These are phyloP conservation scores for Teunomyces cretensis DNA, from an alignment of 805 yeast species.

Conservation along the genomic window DNA sequence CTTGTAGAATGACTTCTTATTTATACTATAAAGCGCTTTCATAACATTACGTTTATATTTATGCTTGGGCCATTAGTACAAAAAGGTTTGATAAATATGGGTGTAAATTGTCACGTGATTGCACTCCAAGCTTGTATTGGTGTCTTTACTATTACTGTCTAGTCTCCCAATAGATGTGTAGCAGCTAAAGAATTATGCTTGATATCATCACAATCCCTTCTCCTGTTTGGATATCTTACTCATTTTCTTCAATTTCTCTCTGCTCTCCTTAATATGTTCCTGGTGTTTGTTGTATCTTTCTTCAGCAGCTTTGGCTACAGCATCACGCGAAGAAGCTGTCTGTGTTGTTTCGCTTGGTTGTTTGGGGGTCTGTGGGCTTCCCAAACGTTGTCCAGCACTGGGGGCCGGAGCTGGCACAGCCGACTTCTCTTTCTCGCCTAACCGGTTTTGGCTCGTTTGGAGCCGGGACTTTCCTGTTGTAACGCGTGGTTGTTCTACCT, in stretches of 20 bases:
- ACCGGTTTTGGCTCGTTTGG: background rate
- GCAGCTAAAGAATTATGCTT: background rate
- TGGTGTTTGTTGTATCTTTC: constrained; percentile 29
- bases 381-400: background rate
- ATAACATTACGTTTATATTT: background rate
- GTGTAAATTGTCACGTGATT: background rate
- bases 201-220: constrained; percentile 24
- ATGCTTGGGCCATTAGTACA: background rate
- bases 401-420: background rate
- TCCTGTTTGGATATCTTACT: constrained; percentile 28
- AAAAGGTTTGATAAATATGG: background rate
- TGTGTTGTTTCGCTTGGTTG: background rate
- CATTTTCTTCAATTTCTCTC: constrained; percentile 31
- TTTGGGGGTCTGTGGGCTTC: background rate
- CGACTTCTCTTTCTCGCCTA: background rate
- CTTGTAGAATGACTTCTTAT: constrained; percentile 24
- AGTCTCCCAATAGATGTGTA: background rate
- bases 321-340: constrained; percentile 17
- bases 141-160: too few species aligned
- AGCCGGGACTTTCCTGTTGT: background rate
- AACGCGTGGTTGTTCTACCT: constrained; percentile 1
- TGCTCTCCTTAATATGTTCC: constrained; percentile 25
- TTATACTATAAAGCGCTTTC: background rate
- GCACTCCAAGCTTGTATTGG: too few species aligned
- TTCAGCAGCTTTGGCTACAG: constrained; percentile 44